Evolutionary conservation across 2,329 filamentous ascomycete species (phyloP).

Genomic region (Xylariaceae sp.): DNA sequence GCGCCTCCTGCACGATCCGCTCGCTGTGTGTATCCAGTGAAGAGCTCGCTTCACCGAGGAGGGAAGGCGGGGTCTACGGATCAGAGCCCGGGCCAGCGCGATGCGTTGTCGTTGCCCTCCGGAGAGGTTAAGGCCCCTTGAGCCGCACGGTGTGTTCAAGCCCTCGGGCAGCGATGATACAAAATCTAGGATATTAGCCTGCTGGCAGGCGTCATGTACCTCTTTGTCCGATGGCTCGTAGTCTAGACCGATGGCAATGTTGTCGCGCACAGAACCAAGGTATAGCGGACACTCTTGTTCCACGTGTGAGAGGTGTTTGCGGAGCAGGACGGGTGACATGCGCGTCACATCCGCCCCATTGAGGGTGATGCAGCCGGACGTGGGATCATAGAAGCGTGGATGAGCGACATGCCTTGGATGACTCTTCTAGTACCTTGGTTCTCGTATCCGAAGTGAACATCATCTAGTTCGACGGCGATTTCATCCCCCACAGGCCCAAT

Average conservation of each 20-base stretch:
- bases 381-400: slow-evolving; percentile 54
- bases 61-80: slow-evolving; percentile 43
- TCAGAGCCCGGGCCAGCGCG: slow-evolving; percentile 54
- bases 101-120: slow-evolving; percentile 60
- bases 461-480: no score
- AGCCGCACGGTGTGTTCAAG: slow-evolving; percentile 8
- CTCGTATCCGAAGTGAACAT: no score
- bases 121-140: slow-evolving; percentile 50
- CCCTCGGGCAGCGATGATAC: background rate
- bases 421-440: no score
- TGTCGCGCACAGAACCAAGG: no score
- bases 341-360: slow-evolving; percentile 45
- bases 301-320: no score
- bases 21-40: background rate
- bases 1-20: background rate
- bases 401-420: no score
- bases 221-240: no score
- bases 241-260: no score
- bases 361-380: slow-evolving; percentile 40
- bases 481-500: no score
- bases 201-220: background rate
- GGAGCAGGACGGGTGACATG: no score
- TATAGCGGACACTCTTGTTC: no score
- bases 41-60: background rate
- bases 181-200: background rate